These are phyloP conservation scores for Penicillium argentinense DNA, from an alignment of 495 filamentous ascomycete genomes.

Conservation along the genomic window DNA sequence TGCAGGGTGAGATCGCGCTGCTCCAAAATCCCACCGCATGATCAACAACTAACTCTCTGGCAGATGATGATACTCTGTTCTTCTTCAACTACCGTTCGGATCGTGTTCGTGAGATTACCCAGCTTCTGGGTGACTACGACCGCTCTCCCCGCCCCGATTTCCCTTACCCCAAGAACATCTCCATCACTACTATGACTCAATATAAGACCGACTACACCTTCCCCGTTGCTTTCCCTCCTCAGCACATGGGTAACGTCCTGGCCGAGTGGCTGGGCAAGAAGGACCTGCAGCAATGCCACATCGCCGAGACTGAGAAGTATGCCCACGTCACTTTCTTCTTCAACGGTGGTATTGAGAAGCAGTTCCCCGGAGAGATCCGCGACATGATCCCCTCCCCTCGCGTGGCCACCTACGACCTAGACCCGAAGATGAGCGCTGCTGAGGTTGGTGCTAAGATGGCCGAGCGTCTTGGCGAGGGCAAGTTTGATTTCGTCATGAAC, in stretches of 20 bases:
- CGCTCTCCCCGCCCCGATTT: constrained; percentile 87
- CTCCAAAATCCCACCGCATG: not conserved
- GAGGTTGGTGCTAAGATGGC: constrained; percentile 82
- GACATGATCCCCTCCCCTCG: constrained; percentile 71
- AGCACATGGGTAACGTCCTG: constrained; percentile 93
- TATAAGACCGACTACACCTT: constrained; percentile 97
- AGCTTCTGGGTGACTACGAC: constrained; percentile 88
- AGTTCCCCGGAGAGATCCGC: constrained; percentile 84
- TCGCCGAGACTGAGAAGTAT: constrained; percentile 99
- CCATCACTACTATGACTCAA: constrained; percentile 95
- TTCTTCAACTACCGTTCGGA: constrained; percentile 99
- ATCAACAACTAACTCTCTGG: constrained; percentile 9
- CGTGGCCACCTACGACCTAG: constrained; percentile 94
- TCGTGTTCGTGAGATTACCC: constrained; percentile 94
- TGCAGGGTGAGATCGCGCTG: constrained; percentile 63
- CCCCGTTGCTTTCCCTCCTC: constrained; percentile 89
- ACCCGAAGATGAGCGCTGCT: constrained; percentile 94
- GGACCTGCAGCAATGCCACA: constrained; percentile 84
- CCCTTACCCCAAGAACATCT: constrained; percentile 88
- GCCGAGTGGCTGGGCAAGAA: constrained; percentile 93
- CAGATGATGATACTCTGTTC: constrained; percentile 90
- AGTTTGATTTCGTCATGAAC: constrained; percentile 98
- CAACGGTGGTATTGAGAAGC: constrained; percentile 98
- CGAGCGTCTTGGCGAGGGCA: constrained; percentile 75
- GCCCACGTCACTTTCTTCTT: constrained; percentile 99